Evolutionary conservation across 768 basidiomycete species (phyloP).

Genomic region (Auricularia auricula-judae): DNA sequence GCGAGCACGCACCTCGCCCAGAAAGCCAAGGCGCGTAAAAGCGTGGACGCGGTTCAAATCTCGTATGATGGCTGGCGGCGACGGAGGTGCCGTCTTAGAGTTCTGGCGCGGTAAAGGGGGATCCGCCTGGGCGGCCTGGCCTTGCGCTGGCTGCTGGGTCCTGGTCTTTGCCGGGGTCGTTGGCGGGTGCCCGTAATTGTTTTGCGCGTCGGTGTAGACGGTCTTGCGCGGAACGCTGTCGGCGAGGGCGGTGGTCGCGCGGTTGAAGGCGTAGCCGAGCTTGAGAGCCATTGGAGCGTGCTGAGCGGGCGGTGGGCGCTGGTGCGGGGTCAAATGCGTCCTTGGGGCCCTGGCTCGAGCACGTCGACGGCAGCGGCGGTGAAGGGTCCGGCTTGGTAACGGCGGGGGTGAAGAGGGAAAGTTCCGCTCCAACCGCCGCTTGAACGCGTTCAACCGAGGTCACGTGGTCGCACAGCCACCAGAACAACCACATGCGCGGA

Average conservation of each 20-base stretch:
- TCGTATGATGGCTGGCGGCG: conserved; percentile 64
- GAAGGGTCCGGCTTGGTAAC: neutral
- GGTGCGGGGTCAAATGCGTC: neutral
- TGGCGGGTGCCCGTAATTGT: neutral
- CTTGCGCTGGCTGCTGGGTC: neutral
- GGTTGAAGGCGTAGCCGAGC: neutral
- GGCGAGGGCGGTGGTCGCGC: neutral
- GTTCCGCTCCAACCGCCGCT: neutral
- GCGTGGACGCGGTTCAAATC: conserved; percentile 48
- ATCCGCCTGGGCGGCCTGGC: neutral
- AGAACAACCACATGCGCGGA: too few species aligned
- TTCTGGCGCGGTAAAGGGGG: conserved; percentile 72
- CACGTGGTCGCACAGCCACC: neutral
- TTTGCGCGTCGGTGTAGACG: neutral
- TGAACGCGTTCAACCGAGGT: neutral
- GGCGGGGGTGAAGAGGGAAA: neutral
- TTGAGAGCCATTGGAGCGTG: neutral
- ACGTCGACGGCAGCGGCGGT: neutral
- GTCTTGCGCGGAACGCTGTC: neutral
- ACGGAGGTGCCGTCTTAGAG: conserved; percentile 69
- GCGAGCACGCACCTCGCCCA: conserved; percentile 66
- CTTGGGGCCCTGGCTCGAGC: neutral
- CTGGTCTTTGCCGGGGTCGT: neutral
- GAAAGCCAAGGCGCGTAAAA: conserved; percentile 65
- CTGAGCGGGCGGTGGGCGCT: neutral